Percentiles rank a stretch among this genome's conserved stretches.
Conservation (phyloP, 345 rosid genomes). For the Rhodamnia argentea region DNA sequence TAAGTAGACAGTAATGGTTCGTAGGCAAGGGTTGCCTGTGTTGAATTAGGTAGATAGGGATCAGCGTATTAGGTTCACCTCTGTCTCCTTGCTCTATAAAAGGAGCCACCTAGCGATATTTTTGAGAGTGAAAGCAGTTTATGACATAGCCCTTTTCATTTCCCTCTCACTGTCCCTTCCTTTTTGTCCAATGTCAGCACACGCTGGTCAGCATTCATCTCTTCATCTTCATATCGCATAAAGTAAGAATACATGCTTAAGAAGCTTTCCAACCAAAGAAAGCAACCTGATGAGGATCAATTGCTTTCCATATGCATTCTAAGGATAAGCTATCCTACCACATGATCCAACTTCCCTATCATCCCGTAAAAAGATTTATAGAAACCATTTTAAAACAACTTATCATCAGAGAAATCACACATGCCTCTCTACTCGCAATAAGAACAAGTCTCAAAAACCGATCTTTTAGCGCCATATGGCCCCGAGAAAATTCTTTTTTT, state of each 20-base stretch:
- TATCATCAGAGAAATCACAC: background rate
- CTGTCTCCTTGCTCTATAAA: background rate
- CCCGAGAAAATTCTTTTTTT: background rate
- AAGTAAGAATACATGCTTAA: background rate
- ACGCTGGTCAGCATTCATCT: background rate
- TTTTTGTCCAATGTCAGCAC: background rate
- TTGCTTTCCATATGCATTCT: background rate
- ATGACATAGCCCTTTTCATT: background rate
- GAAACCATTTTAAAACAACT: background rate
- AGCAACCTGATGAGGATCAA: background rate
- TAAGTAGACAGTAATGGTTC: background rate
- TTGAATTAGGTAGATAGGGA: background rate
- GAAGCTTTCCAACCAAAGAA: background rate
- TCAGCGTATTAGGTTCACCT: background rate
- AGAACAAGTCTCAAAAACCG: background rate
- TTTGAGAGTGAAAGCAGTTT: background rate
- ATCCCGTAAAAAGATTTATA: background rate
- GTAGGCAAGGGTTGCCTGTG: background rate
- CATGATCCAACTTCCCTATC: background rate
- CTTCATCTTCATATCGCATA: background rate
- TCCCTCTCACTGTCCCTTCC: background rate
- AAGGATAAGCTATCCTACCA: background rate
- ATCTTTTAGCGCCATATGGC: background rate
- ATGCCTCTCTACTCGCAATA: background rate
- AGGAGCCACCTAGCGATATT: background rate